Percentiles rank a stretch among this genome's conserved stretches.
These are phyloP conservation scores for Xylaria multiplex DNA, from an alignment of 2,329 filamentous ascomycete genomes.

Conservation along the genomic window DNA sequence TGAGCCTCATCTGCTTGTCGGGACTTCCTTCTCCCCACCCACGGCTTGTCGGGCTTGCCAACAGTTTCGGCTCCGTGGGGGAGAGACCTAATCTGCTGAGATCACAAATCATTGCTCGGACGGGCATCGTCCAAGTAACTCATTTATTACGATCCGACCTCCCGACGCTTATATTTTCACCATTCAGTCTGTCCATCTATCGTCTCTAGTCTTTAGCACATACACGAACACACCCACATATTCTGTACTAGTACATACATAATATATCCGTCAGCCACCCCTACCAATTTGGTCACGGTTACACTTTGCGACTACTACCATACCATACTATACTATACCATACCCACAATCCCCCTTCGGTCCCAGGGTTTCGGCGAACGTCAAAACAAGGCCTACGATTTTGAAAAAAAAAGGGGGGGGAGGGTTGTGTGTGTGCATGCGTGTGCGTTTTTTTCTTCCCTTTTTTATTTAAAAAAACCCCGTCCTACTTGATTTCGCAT, in stretches of 20 bases:
- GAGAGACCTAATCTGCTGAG: slow-evolving; percentile 8
- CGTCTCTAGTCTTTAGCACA: neutral
- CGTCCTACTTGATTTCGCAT: neutral
- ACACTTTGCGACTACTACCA: slow-evolving; percentile 10
- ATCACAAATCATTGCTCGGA: slow-evolving; percentile 29
- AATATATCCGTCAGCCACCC: slow-evolving; percentile 4
- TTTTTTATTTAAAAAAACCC: too few species aligned
- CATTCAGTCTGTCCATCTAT: neutral
- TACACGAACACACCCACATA: slow-evolving; percentile 1
- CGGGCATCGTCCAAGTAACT: slow-evolving; percentile 20
- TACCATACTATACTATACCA: neutral
- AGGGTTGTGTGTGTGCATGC: slow-evolving; percentile 1
- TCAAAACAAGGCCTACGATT: neutral
- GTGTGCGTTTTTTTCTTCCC: too few species aligned
- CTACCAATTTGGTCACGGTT: slow-evolving; percentile 18
- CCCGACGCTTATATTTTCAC: slow-evolving; percentile 12
- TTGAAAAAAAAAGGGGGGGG: neutral
- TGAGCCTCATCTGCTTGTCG: slow-evolving; percentile 31
- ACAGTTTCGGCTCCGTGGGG: slow-evolving; percentile 32
- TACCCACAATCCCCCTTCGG: slow-evolving; percentile 21
- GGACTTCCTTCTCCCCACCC: slow-evolving; percentile 13
- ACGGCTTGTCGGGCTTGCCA: slow-evolving; percentile 13
- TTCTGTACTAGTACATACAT: slow-evolving; percentile 3
- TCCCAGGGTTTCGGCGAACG: slow-evolving; percentile 7
- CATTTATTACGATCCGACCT: slow-evolving; percentile 14